These are phyloP conservation scores for Neofusicoccum umdonicola DNA, from an alignment of 2,329 filamentous ascomycete genomes.

Conservation along the genomic window DNA sequence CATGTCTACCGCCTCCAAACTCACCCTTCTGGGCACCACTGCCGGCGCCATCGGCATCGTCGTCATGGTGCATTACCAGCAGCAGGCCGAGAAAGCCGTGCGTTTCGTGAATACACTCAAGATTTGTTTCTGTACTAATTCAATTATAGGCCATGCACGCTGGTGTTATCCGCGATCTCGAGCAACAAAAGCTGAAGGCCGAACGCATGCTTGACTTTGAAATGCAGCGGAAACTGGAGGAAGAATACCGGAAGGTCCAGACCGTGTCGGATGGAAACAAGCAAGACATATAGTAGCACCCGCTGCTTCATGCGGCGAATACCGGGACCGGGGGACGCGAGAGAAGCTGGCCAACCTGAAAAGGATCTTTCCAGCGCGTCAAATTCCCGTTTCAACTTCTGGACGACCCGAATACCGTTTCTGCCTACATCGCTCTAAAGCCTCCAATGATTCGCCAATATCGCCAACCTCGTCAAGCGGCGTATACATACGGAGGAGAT, in stretches of 20 bases:
- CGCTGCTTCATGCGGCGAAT: background rate
- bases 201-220: conserved; percentile 95
- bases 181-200: conserved; percentile 84
- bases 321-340: too few species aligned
- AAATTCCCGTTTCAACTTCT: too few species aligned
- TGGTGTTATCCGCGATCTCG: conserved; percentile 90
- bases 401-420: too few species aligned
- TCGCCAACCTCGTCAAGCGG: too few species aligned
- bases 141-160: conserved; percentile 80
- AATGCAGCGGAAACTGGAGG: conserved; percentile 79
- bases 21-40: conserved; percentile 77
- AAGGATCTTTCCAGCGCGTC: background rate
- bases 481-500: too few species aligned
- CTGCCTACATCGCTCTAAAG: too few species aligned
- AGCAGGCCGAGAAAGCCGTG: conserved; percentile 80
- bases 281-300: background rate
- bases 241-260: conserved; percentile 87
- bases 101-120: conserved; percentile 33
- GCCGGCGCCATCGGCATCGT: conserved; percentile 75
- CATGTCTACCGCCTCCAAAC: conserved; percentile 90
- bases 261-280: conserved; percentile 55
- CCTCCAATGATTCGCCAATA: too few species aligned
- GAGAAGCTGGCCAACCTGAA: background rate
- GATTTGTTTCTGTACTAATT: background rate
- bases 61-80: conserved; percentile 83